Percentiles rank a stretch among this genome's conserved stretches.
Conservation (phyloP, 805 yeast species). For the Sugiyamaella floridensis region DNA sequence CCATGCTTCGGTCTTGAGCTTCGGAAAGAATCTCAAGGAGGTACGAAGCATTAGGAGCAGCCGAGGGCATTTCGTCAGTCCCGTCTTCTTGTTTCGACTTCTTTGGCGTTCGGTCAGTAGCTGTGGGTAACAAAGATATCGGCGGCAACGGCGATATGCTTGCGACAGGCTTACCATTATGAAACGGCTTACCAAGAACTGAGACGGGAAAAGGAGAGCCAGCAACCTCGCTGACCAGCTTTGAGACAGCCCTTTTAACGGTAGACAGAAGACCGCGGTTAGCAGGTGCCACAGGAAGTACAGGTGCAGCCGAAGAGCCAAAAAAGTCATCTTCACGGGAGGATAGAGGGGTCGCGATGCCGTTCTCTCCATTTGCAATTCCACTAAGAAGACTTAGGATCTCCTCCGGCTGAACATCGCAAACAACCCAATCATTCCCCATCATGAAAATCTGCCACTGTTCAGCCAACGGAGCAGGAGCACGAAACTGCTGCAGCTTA, state of each 20-base stretch:
- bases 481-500: conserved; percentile 16
- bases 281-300: conserved; percentile 12
- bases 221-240: conserved; percentile 9
- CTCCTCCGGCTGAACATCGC: conserved; percentile 22
- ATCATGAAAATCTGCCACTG: conserved; percentile 31
- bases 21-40: conserved; percentile 12
- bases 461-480: conserved; percentile 22
- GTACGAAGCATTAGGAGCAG: conserved; percentile 1
- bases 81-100: not conserved
- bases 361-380: conserved; percentile 4
- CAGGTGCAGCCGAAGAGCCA: not conserved
- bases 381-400: conserved; percentile 11
- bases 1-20: conserved; percentile 10
- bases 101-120: not conserved
- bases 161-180: not conserved
- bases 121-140: not conserved
- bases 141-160: not conserved
- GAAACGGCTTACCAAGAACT: not conserved
- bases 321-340: conserved; percentile 1
- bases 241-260: conserved; percentile 15
- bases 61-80: not conserved
- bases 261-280: conserved; percentile 9
- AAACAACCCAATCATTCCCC: conserved; percentile 25
- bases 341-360: conserved; percentile 1
- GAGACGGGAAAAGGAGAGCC: conserved; percentile 3